Evolutionary conservation across 441 rosid species (phyloP).

Genomic region (Adansonia rubrostipa): DNA sequence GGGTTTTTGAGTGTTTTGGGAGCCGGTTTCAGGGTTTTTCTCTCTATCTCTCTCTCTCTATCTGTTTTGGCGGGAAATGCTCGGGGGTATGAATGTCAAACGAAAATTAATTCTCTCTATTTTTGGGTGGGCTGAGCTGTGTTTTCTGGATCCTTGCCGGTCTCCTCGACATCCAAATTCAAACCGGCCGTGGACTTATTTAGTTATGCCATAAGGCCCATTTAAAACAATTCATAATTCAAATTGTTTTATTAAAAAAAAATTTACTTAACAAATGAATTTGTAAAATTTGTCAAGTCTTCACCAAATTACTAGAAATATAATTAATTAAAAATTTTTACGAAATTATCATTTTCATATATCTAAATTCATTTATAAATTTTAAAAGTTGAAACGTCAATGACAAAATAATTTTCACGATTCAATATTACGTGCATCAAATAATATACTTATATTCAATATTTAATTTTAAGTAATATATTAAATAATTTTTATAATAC

Average conservation of each 20-base stretch:
- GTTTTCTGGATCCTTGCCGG: not conserved
- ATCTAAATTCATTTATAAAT: too few relatives aligned
- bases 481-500: too few relatives aligned
- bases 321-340: too few relatives aligned
- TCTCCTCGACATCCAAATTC: not conserved
- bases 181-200: not conserved
- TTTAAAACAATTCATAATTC: not conserved
- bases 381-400: too few relatives aligned
- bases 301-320: too few relatives aligned
- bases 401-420: too few relatives aligned
- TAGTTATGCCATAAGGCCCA: not conserved
- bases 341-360: too few relatives aligned
- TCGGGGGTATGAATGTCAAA: conserved; percentile 25
- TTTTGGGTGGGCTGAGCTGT: not conserved
- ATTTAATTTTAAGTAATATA: too few relatives aligned
- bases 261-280: not conserved
- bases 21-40: not conserved
- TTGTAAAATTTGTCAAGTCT: not conserved
- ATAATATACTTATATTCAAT: too few relatives aligned
- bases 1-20: conserved; percentile 33
- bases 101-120: not conserved
- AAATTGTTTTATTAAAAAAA: not conserved
- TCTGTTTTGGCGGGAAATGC: conserved; percentile 59
- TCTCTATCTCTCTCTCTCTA: too few relatives aligned
- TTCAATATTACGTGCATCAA: too few relatives aligned